Evolutionary conservation across 371 early-diverging fungal genomes (phyloP).

Genomic region (Syncephalastrum monosporum): DNA sequence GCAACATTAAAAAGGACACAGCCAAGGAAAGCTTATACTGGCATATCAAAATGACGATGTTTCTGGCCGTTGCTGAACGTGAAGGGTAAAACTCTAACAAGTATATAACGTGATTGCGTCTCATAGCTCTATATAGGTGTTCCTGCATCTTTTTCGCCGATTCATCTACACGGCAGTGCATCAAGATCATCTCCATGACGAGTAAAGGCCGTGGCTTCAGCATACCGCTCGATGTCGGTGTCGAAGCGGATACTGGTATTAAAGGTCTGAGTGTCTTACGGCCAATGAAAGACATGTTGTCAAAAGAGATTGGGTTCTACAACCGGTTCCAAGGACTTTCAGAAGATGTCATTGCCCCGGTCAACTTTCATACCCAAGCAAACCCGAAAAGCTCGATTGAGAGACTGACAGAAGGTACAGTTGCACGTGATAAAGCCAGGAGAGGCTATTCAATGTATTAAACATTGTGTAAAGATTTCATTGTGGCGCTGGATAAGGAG

Average conservation of each 20-base stretch:
- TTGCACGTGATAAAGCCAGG: neutral
- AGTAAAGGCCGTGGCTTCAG: conserved; percentile 86
- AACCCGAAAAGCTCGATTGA: conserved; percentile 66
- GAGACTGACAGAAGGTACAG: conserved; percentile 63
- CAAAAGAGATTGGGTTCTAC: conserved; percentile 80
- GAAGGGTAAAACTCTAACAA: conserved; percentile 29
- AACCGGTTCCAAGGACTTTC: conserved; percentile 56
- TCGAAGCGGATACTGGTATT: conserved; percentile 45
- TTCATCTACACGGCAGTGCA: conserved; percentile 78
- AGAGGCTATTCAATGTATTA: neutral
- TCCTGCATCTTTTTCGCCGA: conserved; percentile 74
- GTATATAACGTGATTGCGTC: neutral
- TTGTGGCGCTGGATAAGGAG: conserved; percentile 74
- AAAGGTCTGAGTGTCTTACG: conserved; percentile 58
- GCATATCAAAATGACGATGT: conserved; percentile 60
- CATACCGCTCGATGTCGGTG: conserved; percentile 74
- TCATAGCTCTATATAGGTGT: conserved; percentile 40
- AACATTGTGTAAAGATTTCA: conserved; percentile 57
- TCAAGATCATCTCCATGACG: conserved; percentile 75
- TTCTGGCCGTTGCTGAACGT: conserved; percentile 37
- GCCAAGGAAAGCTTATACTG: conserved; percentile 62
- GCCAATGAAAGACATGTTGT: conserved; percentile 81
- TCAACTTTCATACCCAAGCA: conserved; percentile 53
- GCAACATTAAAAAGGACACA: conserved; percentile 43
- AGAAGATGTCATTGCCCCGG: conserved; percentile 42